Percentiles rank a stretch among this genome's conserved stretches.
phyloP scores from a whole-genome alignment of 805 yeast species.

The Ogataea nitratoaversa region DNA sequence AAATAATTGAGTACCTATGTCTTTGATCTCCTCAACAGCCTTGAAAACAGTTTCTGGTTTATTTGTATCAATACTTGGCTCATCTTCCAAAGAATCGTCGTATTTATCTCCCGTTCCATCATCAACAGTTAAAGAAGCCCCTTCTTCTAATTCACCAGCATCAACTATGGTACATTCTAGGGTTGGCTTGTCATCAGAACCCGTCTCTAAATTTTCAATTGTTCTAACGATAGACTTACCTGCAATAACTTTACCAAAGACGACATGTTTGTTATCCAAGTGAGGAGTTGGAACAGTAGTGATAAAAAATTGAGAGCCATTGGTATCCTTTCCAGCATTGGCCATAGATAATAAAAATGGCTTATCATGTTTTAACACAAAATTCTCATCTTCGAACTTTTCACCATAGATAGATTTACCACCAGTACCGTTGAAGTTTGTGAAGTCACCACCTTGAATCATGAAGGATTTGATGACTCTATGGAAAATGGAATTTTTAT shows the following conservation, averaged over 20 bases:
- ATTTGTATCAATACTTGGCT: constrained; percentile 55
- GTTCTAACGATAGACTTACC: constrained; percentile 80
- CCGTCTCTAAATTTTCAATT: constrained; percentile 69
- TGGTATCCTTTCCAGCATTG: constrained; percentile 91
- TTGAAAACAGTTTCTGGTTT: constrained; percentile 62
- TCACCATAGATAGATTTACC: constrained; percentile 83
- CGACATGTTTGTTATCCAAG: constrained; percentile 93
- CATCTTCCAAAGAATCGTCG: constrained; percentile 74
- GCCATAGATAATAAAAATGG: constrained; percentile 96
- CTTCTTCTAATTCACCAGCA: constrained; percentile 72
- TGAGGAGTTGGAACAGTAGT: constrained; percentile 94
- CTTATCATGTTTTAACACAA: constrained; percentile 65
- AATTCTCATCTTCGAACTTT: constrained; percentile 88
- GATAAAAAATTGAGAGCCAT: constrained; percentile 93
- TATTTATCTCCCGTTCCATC: constrained; percentile 85
- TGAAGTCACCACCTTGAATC: constrained; percentile 95
- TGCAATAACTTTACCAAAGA: constrained; percentile 81
- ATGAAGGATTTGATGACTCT: constrained; percentile 84
- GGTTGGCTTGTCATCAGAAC: constrained; percentile 64
- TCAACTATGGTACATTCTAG: constrained; percentile 67
- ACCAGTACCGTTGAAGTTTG: constrained; percentile 68
- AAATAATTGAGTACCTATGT: constrained; percentile 71
- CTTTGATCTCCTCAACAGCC: constrained; percentile 65
- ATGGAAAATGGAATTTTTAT: constrained; percentile 88
- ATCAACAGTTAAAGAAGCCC: constrained; percentile 44